A percentile compares a stretch with the other conserved stretches of the same genome.
phyloP scores from a whole-genome alignment of 176 grass and related monocot genomes.

The Triticum aestivum region IWGSC_CS_RefSeq_v2.1 NC_057797.1:194883926-194884425 shows the following conservation, averaged over 20 bases:
- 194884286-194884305: too few relatives aligned
- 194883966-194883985: neutral
- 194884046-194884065: too few relatives aligned
- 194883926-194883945: neutral
- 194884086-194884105: too few relatives aligned
- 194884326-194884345: too few relatives aligned
- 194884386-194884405: too few relatives aligned
- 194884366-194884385: too few relatives aligned
- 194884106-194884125: neutral
- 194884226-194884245: neutral
- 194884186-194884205: neutral
- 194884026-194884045: neutral
- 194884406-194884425: too few relatives aligned
- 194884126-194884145: neutral
- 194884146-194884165: neutral
- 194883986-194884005: neutral
- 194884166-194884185: neutral
- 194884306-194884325: too few relatives aligned
- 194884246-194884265: neutral
- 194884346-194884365: too few relatives aligned
- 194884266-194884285: too few relatives aligned
- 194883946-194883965: neutral
- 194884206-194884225: neutral
- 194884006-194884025: neutral
- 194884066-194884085: too few relatives aligned